A percentile compares a stretch with the other conserved stretches of the same genome.
Conservation (phyloP, 2,329 filamentous ascomycete species). For the Thielaviopsis euricoi region DNA sequence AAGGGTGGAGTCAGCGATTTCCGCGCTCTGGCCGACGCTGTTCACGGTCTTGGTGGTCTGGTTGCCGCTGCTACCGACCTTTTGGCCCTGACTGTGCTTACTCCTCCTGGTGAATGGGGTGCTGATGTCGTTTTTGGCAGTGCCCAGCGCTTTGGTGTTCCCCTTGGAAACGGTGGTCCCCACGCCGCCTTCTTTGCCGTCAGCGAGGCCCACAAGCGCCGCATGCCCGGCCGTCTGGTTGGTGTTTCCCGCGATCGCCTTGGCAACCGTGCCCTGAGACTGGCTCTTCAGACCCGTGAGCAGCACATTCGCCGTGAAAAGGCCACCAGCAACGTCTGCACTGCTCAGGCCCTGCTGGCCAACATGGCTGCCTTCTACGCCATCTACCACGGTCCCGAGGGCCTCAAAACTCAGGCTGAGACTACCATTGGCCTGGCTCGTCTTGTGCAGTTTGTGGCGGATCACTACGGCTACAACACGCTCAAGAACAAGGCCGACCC, state of each 20-base stretch:
- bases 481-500: slow-evolving; percentile 38
- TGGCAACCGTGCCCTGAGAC: slow-evolving; percentile 62
- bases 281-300: slow-evolving; percentile 83
- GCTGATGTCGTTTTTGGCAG: slow-evolving; percentile 92
- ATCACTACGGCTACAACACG: slow-evolving; percentile 46
- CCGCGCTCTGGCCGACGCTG: slow-evolving; percentile 52
- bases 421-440: slow-evolving; percentile 56
- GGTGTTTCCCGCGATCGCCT: slow-evolving; percentile 83
- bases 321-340: slow-evolving; percentile 95
- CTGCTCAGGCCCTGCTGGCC: slow-evolving; percentile 78
- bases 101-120: slow-evolving; percentile 83
- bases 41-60: slow-evolving; percentile 62
- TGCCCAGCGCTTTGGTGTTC: slow-evolving; percentile 80
- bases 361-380: slow-evolving; percentile 96
- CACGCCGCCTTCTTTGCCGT: slow-evolving; percentile 94
- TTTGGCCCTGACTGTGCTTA: slow-evolving; percentile 70
- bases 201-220: slow-evolving; percentile 79
- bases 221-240: slow-evolving; percentile 80
- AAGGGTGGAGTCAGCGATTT: slow-evolving; percentile 67
- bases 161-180: slow-evolving; percentile 83
- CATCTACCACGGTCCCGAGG: slow-evolving; percentile 77
- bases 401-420: slow-evolving; percentile 69
- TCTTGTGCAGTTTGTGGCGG: slow-evolving; percentile 48
- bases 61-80: slow-evolving; percentile 83
- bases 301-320: slow-evolving; percentile 95